These are phyloP conservation scores for Hymenotorrendiella dingleyae DNA, from an alignment of 2,329 filamentous ascomycete genomes.

Conservation along the genomic window DNA sequence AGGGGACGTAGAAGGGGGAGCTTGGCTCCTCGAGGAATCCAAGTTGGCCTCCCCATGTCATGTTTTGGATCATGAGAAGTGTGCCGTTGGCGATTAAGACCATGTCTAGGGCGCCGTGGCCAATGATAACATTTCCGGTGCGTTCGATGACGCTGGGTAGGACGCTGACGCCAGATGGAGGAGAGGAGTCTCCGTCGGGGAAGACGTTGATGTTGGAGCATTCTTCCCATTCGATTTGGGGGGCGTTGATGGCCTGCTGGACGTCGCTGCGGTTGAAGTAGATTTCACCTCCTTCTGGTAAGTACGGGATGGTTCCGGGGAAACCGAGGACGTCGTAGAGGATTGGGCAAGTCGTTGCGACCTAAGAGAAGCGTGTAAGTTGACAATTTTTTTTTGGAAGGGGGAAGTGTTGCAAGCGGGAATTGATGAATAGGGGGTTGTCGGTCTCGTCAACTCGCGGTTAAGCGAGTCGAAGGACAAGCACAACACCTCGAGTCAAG, in stretches of 20 bases:
- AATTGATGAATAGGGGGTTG: too few relatives aligned
- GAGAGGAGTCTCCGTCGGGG: conserved; percentile 45
- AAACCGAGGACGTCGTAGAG: conserved; percentile 65
- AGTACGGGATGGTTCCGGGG: conserved; percentile 58
- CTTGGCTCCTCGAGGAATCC: conserved; percentile 47
- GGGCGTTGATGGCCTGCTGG: conserved; percentile 57
- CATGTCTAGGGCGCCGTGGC: conserved; percentile 53
- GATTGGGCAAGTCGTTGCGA: conserved; percentile 65
- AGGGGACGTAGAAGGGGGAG: conserved; percentile 24
- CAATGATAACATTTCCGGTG: conserved; percentile 68
- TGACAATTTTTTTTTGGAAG: too few relatives aligned
- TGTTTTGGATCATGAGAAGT: conserved; percentile 58
- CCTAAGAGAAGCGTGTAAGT: too few relatives aligned
- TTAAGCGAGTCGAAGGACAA: too few relatives aligned
- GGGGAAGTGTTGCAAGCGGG: too few relatives aligned
- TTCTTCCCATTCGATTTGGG: conserved; percentile 61
- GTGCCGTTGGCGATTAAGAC: conserved; percentile 55
- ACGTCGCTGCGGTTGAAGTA: conserved; percentile 59
- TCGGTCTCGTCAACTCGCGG: too few relatives aligned
- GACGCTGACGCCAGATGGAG: conserved; percentile 48
- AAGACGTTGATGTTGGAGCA: conserved; percentile 46
- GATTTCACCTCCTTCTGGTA: conserved; percentile 53
- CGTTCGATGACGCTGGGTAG: conserved; percentile 68
- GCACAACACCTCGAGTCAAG: too few relatives aligned
- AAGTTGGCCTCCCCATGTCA: conserved; percentile 59